phyloP scores from a whole-genome alignment of 139 green algal genomes.

The Astrephomene gubernaculifera region DNA sequence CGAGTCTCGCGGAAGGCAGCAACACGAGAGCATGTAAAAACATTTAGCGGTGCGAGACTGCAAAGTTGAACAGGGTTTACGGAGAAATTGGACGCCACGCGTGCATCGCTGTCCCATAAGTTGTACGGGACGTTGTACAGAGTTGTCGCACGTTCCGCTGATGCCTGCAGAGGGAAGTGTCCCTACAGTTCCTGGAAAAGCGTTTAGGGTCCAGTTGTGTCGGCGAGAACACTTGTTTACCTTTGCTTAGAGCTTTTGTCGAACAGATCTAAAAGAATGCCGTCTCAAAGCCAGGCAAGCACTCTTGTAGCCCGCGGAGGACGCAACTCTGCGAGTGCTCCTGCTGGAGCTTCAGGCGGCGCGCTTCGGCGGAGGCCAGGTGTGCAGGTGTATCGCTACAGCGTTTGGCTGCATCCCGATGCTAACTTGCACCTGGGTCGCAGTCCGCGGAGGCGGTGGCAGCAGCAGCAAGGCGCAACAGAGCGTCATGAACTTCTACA shows the following conservation, averaged over 20 bases:
- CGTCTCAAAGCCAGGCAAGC: constrained; percentile 41
- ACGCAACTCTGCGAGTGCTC: constrained; percentile 32
- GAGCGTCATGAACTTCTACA: constrained; percentile 79
- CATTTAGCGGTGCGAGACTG: no score
- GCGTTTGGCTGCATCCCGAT: background rate
- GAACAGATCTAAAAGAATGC: constrained; percentile 12
- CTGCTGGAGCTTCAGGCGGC: constrained; percentile 28
- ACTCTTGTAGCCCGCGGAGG: constrained; percentile 52
- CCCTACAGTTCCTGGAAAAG: no score
- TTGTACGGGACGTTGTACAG: background rate
- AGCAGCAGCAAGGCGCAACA: constrained; percentile 40
- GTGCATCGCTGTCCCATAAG: background rate
- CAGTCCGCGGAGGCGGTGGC: background rate
- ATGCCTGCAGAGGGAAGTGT: no score
- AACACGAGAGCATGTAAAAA: no score
- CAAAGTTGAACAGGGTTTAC: no score
- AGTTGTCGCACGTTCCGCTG: no score
- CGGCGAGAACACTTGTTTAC: no score
- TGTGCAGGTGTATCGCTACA: background rate
- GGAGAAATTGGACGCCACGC: no score
- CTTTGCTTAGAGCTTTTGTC: background rate
- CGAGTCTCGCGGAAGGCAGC: no score
- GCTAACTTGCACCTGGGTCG: background rate
- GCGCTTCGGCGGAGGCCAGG: constrained; percentile 47
- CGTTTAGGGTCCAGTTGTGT: no score